Evolutionary conservation across 306 rosid genomes (phyloP).

Genomic region (Boehmeria nivea): DNA sequence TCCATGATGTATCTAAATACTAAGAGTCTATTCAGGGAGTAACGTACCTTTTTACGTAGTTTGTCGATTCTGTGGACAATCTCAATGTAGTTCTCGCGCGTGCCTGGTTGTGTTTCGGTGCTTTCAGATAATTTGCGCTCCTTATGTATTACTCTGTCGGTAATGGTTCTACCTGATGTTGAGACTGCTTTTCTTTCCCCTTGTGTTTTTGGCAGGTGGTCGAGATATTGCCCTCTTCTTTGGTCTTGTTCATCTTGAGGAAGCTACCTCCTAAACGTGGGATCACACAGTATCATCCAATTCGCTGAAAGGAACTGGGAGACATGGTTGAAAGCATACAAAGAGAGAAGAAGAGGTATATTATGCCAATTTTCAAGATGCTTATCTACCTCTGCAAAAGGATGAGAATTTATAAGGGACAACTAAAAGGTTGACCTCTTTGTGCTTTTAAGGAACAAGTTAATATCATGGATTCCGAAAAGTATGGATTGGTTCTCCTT

Average conservation of each 20-base stretch:
- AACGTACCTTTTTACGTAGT: too few relatives aligned
- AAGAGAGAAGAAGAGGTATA: conserved; percentile 3
- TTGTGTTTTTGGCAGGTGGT: conserved; percentile 30
- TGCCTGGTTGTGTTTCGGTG: too few relatives aligned
- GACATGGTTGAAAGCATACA: neutral
- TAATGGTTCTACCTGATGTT: neutral
- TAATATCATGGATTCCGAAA: conserved; percentile 12
- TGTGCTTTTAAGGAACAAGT: conserved; percentile 15
- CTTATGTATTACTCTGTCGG: neutral
- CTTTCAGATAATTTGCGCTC: too few relatives aligned
- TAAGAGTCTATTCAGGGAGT: too few relatives aligned
- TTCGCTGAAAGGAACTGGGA: conserved; percentile 31
- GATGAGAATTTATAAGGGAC: neutral
- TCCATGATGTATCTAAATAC: too few relatives aligned
- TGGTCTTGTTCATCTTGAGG: conserved; percentile 54
- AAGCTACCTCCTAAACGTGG: conserved; percentile 63
- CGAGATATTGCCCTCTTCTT: conserved; percentile 52
- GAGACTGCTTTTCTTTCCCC: neutral
- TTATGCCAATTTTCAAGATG: conserved; percentile 6
- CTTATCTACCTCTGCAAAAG: conserved; percentile 8
- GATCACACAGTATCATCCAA: conserved; percentile 58
- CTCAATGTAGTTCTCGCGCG: too few relatives aligned
- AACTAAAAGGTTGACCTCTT: neutral
- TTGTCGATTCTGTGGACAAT: too few relatives aligned
- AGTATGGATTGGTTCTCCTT: conserved; percentile 11